Base-by-base conservation (phyloP, 2,329 filamentous ascomycete genomes). In the Calonectria pteridis region DNA sequence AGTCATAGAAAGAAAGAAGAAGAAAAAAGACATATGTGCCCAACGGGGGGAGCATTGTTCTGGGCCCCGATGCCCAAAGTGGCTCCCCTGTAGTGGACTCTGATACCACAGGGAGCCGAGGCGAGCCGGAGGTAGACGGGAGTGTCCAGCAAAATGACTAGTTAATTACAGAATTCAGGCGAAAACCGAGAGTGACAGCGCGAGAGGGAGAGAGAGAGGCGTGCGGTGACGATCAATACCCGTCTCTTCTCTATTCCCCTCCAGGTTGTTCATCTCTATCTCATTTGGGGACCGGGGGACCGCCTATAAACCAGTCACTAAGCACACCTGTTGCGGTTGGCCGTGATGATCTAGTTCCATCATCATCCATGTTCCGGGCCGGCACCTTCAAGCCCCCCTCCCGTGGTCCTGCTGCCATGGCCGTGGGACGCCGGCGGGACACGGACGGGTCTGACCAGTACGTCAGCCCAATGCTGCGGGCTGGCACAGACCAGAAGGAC, bases 31-130 rank as follows among this genome's bases (percentile, higher is more conserved):
- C 51, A 55, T 59, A 26, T 29, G 49, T 37, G 63, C 70, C 58
- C 70, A 64, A 65, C 58, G 65, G 28, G 33, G 29, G 26, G 29
- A 40, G 11, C 50, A 46, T 26, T 67, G 28, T n/a, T 18, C 50
- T 62, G 35, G 63, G 59, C 55, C 33, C 65, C 46, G 67, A 65
- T 75, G 73, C 77, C 76, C 68, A 74, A 79, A 40, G 70, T 73
- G 69, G 74, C 67, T 63, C 68, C 69, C 59, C 55, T 33, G 33
- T 31, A 49, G 59, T 55, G 49, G 67, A 67, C 18, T 58, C 58
- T 51, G 55, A 26, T 46, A 51, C 69, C 50, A n/a, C 71, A 72
- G 67, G 66, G 43, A 67, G 50, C 55, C 69, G 65, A 72, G 65
- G 72, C 65, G 69, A 75, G 72, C 67, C 65, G 62, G 72, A 69